Evolutionary conservation across 2,329 filamentous ascomycete species (phyloP), one percentile per base, ranked within the genome.

Genomic region (Apiospora hydei): DNA sequence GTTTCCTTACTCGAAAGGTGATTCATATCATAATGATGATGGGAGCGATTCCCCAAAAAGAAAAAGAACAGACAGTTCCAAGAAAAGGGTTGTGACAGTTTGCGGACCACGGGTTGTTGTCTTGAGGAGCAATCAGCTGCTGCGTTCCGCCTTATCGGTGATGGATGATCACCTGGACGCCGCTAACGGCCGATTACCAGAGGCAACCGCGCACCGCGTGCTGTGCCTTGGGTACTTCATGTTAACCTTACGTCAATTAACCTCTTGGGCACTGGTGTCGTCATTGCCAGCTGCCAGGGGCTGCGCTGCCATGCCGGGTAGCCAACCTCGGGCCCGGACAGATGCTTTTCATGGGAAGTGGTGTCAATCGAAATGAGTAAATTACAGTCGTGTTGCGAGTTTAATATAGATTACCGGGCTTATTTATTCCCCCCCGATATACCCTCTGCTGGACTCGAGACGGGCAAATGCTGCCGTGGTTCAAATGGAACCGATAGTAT

Each of bases 201-300:
- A 70, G 71, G 69, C 69, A 71, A 46, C 71, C 69, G 71, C 61
- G 64, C 69, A 71, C 34, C 71, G 71, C 71, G 71, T 72, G 71
- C 68, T 46, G 53, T 72, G n/a, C n/a, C 24, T 30, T 38, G 7
- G 7, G 34, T 38, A 38, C 46, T 21, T 49, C 18, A 14, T 43
- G 13, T 4, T 46, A n/a, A n/a, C n/a, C n/a, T n/a, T n/a, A 64
- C 34, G 30, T 64, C 34, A 64, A 38, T 64, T 41, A 64, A n/a
- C 57, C 34, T 64, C 57, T n/a, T 41, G 57, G 57, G 21, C 30
- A 34, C 57, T n/a, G 57, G 57, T 64, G 57, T 64, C 57, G 57
- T 64, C 57, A 64, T 64, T 64, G 57, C 57, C 57, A 64, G 57
- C 57, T 64, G 57, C 18, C 57, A 64, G 57, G 57, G 10, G 7